A percentile compares a stretch with the other conserved stretches of the same genome.
Evolutionary conservation across 805 yeast genomes (phyloP).

Genomic region (Jamesozyma jinghongensis): DNA sequence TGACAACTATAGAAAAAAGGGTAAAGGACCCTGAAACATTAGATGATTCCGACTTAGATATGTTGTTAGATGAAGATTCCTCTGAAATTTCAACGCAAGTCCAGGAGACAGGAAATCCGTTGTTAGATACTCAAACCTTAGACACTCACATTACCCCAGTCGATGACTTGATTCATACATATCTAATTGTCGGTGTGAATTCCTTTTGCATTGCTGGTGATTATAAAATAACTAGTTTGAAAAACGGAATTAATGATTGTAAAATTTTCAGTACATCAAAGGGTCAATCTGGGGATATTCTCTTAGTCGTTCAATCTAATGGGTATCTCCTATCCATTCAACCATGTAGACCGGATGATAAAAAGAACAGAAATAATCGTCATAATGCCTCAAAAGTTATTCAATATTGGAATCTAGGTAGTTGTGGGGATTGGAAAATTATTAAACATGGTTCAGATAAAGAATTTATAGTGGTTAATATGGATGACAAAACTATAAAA

Average conservation of each 20-base stretch:
- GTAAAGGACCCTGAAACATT: conserved; percentile 21
- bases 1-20: background rate
- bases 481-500: conserved; percentile 11
- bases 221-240: conserved; percentile 4
- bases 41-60: conserved; percentile 24
- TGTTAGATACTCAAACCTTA: no score
- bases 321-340: conserved; percentile 14
- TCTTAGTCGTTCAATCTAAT: conserved; percentile 10
- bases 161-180: conserved; percentile 1
- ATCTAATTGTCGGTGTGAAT: conserved; percentile 10
- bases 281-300: conserved; percentile 4
- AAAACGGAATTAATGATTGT: conserved; percentile 16
- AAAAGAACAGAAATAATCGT: background rate
- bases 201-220: conserved; percentile 12
- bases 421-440: conserved; percentile 14
- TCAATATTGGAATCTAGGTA: conserved; percentile 18
- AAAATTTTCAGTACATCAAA: conserved; percentile 1
- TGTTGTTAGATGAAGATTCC: conserved; percentile 7
- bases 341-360: conserved; percentile 5
- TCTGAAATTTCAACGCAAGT: background rate
- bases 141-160: no score
- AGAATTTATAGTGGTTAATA: conserved; percentile 14
- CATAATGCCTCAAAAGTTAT: conserved; percentile 4
- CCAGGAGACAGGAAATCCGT: background rate
- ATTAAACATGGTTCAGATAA: conserved; percentile 6